phyloP scores from a whole-genome alignment of 108 stramenopile species.

The Schizochytrium sp. region DNA sequence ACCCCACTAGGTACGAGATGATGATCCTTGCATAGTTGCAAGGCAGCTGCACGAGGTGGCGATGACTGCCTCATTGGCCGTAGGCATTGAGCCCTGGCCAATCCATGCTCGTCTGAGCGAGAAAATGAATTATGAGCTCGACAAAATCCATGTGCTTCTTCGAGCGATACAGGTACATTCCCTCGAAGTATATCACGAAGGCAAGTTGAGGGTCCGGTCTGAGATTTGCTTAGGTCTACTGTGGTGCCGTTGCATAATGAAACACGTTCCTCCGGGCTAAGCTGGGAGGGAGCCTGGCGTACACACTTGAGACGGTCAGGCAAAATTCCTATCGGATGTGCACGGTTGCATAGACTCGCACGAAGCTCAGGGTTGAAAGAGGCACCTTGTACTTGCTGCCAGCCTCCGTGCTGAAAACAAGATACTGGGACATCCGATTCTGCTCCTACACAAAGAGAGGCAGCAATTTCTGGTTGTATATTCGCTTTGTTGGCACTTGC shows the following conservation, averaged over 20 bases:
- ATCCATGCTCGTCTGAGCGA: background rate
- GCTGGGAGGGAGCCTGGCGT: background rate
- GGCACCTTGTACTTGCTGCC: background rate
- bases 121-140: background rate
- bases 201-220: slow-evolving; percentile 8
- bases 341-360: background rate
- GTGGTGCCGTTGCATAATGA: slow-evolving; percentile 52
- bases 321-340: background rate
- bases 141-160: background rate
- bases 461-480: background rate
- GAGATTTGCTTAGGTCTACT: background rate
- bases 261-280: background rate
- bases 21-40: background rate
- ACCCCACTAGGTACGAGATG: background rate
- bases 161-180: background rate
- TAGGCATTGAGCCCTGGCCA: background rate
- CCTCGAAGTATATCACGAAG: background rate
- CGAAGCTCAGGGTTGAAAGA: background rate
- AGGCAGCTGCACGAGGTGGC: background rate
- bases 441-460: background rate
- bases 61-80: background rate
- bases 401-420: background rate
- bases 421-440: slow-evolving; percentile 21
- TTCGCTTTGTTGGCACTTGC: background rate
- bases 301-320: background rate